Percentiles rank a stretch among this genome's conserved stretches.
These are phyloP conservation scores for Tylopilus subfusipes DNA, from an alignment of 768 basidiomycete genomes.

Conservation along the genomic window DNA sequence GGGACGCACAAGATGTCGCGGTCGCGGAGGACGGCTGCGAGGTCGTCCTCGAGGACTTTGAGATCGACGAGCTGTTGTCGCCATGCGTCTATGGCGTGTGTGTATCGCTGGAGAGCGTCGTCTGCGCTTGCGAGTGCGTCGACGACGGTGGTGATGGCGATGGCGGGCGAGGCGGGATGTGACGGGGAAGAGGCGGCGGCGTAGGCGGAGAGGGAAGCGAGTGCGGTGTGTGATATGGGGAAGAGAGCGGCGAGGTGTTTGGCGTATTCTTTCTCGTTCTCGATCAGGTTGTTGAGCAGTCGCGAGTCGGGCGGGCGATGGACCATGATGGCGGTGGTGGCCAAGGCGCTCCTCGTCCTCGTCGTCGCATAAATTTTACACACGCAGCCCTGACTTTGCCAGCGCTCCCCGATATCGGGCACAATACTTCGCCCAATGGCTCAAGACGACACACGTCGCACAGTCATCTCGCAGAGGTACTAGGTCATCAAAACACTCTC, in stretches of 20 bases:
- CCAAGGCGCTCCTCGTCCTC: neutral
- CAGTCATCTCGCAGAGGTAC: too few relatives aligned
- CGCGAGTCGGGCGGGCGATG: conserved; percentile 72
- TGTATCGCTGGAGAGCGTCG: conserved; percentile 63
- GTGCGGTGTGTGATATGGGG: conserved; percentile 54
- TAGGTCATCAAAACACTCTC: too few relatives aligned
- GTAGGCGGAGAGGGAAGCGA: conserved; percentile 68
- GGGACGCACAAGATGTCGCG: conserved; percentile 71
- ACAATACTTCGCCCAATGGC: too few relatives aligned
- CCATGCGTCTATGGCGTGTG: conserved; percentile 61
- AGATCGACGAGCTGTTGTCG: conserved; percentile 55
- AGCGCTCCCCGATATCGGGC: neutral
- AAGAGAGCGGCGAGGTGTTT: conserved; percentile 58
- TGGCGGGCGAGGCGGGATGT: conserved; percentile 16
- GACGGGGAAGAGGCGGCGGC: conserved; percentile 63
- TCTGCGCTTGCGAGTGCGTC: conserved; percentile 60
- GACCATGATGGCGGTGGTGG: conserved; percentile 45
- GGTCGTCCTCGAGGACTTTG: conserved; percentile 69
- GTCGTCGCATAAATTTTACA: neutral
- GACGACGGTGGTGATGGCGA: conserved; percentile 41
- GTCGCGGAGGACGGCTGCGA: conserved; percentile 61
- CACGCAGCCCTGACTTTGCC: neutral
- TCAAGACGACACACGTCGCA: too few relatives aligned
- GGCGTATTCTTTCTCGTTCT: conserved; percentile 68
- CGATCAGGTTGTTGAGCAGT: conserved; percentile 63